Conservation (phyloP, 192 early-diverging fungal genomes). For the Entomortierella beljakovae region DNA sequence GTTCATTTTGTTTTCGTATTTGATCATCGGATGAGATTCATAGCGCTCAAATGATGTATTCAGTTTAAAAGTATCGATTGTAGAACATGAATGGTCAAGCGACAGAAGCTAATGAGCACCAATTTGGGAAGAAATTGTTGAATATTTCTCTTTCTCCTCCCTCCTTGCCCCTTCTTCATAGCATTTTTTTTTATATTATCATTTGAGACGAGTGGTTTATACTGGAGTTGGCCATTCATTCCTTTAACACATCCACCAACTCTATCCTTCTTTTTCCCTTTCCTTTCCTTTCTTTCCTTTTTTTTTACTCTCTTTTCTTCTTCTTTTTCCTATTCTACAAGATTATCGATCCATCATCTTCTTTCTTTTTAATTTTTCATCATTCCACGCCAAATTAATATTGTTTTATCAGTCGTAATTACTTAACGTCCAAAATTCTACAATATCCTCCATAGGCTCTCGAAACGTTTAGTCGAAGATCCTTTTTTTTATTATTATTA, state of each 20-base stretch:
- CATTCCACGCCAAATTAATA: not conserved
- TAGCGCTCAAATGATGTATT: too few species aligned
- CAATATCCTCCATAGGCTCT: too few species aligned
- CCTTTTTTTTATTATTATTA: too few species aligned
- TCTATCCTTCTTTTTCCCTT: conserved; percentile 3
- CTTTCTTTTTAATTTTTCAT: not conserved
- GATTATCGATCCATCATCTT: not conserved
- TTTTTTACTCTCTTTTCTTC: not conserved
- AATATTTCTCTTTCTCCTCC: not conserved
- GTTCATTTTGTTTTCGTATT: too few species aligned
- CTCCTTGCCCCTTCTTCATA: not conserved
- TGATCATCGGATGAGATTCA: too few species aligned
- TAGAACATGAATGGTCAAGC: too few species aligned
- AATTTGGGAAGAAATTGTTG: too few species aligned
- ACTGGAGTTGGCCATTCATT: not conserved
- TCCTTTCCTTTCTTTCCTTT: conserved; percentile 5
- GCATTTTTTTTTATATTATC: not conserved
- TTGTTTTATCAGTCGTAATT: too few species aligned
- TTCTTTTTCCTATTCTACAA: not conserved
- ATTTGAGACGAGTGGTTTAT: not conserved
- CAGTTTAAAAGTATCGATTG: too few species aligned
- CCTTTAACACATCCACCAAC: not conserved
- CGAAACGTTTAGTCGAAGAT: too few species aligned
- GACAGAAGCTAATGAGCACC: too few species aligned
- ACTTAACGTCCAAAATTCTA: too few species aligned